phyloP scores from a whole-genome alignment of 2,329 filamentous ascomycete genomes.

The Alternaria panax region DNA sequence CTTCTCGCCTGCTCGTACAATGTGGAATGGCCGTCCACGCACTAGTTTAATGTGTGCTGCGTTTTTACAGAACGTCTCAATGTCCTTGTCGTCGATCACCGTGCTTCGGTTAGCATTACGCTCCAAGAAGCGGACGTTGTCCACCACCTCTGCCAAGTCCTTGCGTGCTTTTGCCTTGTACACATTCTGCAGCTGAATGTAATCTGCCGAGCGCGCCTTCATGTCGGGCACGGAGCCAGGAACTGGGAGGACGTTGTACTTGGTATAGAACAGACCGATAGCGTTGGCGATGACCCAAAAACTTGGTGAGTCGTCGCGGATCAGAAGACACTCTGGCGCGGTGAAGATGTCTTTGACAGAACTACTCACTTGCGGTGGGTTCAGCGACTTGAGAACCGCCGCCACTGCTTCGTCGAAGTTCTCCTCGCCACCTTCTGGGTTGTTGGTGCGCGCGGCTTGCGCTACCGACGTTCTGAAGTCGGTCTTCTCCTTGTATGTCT shows the following conservation, averaged over 20 bases:
- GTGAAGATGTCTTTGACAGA: slow-evolving; percentile 80
- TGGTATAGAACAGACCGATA: slow-evolving; percentile 76
- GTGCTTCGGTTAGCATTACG: slow-evolving; percentile 56
- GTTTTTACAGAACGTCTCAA: slow-evolving; percentile 95
- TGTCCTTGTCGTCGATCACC: slow-evolving; percentile 71
- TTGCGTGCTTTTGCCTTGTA: slow-evolving; percentile 87
- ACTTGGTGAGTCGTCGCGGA: slow-evolving; percentile 60
- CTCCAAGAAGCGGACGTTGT: slow-evolving; percentile 66
- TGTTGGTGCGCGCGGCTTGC: slow-evolving; percentile 72
- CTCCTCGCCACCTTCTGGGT: slow-evolving; percentile 87
- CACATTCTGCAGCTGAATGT: slow-evolving; percentile 88
- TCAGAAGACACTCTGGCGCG: slow-evolving; percentile 65
- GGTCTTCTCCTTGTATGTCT: slow-evolving; percentile 83
- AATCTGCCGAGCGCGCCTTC: slow-evolving; percentile 92
- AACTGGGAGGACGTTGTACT: slow-evolving; percentile 77
- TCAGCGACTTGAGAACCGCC: slow-evolving; percentile 87
- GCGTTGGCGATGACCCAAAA: slow-evolving; percentile 93
- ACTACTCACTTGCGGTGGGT: slow-evolving; percentile 70
- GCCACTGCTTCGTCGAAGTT: slow-evolving; percentile 93
- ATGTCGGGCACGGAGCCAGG: slow-evolving; percentile 92
- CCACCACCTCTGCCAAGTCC: slow-evolving; percentile 78
- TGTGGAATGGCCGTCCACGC: slow-evolving; percentile 65
- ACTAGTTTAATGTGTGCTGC: slow-evolving; percentile 92
- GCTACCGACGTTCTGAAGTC: slow-evolving; percentile 78
- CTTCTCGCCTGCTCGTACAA: slow-evolving; percentile 53